These are phyloP conservation scores for Rhizopogon sp. DNA, from an alignment of 768 basidiomycete species.

Conservation along the genomic window DNA sequence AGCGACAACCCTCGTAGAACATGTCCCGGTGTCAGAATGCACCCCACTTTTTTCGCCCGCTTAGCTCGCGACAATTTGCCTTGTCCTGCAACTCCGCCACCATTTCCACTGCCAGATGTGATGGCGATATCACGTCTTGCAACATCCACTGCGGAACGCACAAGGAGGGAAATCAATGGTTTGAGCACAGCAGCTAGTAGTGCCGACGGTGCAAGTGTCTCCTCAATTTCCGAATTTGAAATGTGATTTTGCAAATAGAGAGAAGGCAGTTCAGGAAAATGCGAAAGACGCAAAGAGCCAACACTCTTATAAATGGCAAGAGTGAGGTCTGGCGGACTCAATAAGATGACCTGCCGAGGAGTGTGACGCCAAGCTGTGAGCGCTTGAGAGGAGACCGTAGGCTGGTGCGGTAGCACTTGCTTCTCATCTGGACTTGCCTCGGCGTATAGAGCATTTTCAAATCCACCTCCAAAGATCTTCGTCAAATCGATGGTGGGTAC, in stretches of 20 bases:
- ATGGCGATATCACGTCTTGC: conserved; percentile 27
- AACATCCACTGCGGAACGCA: conserved; percentile 28
- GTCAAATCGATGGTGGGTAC: conserved; percentile 16
- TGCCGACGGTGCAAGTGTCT: conserved; percentile 30
- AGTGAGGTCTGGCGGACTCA: conserved; percentile 22
- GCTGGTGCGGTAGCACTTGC: conserved; percentile 2
- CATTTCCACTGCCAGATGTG: conserved; percentile 6
- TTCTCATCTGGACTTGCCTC: neutral
- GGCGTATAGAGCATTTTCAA: conserved; percentile 12
- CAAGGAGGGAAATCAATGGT: conserved; percentile 28
- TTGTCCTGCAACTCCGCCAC: conserved; percentile 12
- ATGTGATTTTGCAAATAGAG: conserved; percentile 10
- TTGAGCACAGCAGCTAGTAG: conserved; percentile 29
- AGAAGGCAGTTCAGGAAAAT: conserved; percentile 13
- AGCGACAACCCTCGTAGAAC: conserved; percentile 31
- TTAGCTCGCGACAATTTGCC: conserved; percentile 15
- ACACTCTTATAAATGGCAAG: conserved; percentile 21
- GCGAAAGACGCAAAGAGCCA: conserved; percentile 14
- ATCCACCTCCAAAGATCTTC: conserved; percentile 10
- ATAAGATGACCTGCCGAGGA: conserved; percentile 17
- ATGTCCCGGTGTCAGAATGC: conserved; percentile 35
- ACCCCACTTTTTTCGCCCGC: conserved; percentile 18
- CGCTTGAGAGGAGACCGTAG: conserved; percentile 4
- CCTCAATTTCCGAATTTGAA: conserved; percentile 12
- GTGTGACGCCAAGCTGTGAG: conserved; percentile 12